A percentile compares a stretch with the other conserved stretches of the same genome.
These are phyloP conservation scores for Monascus ruber DNA, from an alignment of 2,329 filamentous ascomycete species.

Conservation along the genomic window DNA sequence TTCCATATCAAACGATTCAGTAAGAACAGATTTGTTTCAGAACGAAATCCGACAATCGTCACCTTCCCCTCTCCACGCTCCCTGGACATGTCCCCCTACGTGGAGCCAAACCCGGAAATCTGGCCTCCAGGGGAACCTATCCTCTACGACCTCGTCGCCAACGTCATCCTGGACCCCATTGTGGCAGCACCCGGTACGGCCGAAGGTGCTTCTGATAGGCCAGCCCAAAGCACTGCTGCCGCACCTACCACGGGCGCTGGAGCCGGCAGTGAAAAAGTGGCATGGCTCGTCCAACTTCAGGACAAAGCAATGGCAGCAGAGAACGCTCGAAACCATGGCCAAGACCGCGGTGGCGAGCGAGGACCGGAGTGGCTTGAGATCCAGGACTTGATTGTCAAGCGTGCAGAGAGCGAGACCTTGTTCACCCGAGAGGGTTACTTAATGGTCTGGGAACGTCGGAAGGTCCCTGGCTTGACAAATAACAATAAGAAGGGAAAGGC, in stretches of 20 bases:
- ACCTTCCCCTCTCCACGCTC: slow-evolving; percentile 78
- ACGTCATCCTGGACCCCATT: slow-evolving; percentile 53
- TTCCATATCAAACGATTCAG: slow-evolving; percentile 97
- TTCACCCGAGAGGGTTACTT: slow-evolving; percentile 91
- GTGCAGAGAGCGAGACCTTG: slow-evolving; percentile 75
- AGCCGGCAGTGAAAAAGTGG: slow-evolving; percentile 81
- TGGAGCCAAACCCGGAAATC: slow-evolving; percentile 68
- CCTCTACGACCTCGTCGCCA: slow-evolving; percentile 90
- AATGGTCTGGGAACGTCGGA: slow-evolving; percentile 89
- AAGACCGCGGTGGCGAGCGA: slow-evolving; percentile 14
- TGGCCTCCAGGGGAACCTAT: slow-evolving; percentile 70
- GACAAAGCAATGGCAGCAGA: slow-evolving; percentile 53
- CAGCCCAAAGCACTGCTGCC: slow-evolving; percentile 26
- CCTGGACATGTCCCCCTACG: slow-evolving; percentile 80
- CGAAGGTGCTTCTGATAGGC: slow-evolving; percentile 30
- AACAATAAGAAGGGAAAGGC: slow-evolving; percentile 32
- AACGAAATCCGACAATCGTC: slow-evolving; percentile 95
- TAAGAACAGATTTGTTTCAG: slow-evolving; percentile 89
- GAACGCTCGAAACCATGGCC: slow-evolving; percentile 17
- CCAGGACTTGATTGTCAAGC: slow-evolving; percentile 88
- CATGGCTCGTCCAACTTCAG: slow-evolving; percentile 85
- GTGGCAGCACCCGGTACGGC: slow-evolving; percentile 55
- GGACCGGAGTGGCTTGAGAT: slow-evolving; percentile 81
- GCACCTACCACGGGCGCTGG: slow-evolving; percentile 52
- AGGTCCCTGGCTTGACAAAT: slow-evolving; percentile 26